Percentiles rank a stretch among this genome's conserved stretches.
phyloP scores from a whole-genome alignment of 2,329 filamentous ascomycete species.

The Pseudogymnoascus sp. region DNA sequence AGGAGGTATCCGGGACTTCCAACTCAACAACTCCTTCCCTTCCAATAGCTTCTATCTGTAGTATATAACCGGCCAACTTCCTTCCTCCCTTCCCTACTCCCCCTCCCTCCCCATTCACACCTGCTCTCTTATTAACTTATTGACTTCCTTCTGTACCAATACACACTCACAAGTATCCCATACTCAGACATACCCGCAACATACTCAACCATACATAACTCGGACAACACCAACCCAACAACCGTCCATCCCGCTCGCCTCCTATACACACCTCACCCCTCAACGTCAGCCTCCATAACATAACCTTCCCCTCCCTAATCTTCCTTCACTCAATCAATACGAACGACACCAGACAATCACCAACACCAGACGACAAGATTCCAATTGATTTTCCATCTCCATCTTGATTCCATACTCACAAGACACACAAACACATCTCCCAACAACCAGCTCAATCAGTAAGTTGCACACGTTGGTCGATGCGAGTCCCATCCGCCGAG shows the following conservation, averaged over 20 bases:
- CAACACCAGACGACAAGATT: neutral
- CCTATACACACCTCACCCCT: neutral
- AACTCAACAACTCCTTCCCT: too few species aligned
- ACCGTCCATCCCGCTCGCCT: neutral
- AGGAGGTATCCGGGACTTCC: neutral
- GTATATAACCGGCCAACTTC: constrained; percentile 3
- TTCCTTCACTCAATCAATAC: neutral
- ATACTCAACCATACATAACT: constrained; percentile 5
- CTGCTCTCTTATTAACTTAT: neutral
- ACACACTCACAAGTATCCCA: neutral
- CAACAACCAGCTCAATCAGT: neutral
- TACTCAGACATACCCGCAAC: neutral
- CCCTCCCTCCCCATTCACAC: neutral
- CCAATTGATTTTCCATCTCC: constrained; percentile 4
- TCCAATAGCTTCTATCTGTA: neutral
- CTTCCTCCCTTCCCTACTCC: too few species aligned
- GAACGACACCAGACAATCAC: neutral
- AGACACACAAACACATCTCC: neutral
- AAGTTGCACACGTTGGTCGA: neutral
- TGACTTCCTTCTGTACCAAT: neutral
- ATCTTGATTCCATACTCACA: neutral
- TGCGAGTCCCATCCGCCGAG: neutral
- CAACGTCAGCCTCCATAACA: constrained; percentile 6
- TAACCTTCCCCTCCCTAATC: neutral
- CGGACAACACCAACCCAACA: neutral